A percentile compares a stretch with the other conserved stretches of the same genome.
These are phyloP conservation scores for Pleurotus eryngii DNA, from an alignment of 768 basidiomycete species.

Conservation along the genomic window DNA sequence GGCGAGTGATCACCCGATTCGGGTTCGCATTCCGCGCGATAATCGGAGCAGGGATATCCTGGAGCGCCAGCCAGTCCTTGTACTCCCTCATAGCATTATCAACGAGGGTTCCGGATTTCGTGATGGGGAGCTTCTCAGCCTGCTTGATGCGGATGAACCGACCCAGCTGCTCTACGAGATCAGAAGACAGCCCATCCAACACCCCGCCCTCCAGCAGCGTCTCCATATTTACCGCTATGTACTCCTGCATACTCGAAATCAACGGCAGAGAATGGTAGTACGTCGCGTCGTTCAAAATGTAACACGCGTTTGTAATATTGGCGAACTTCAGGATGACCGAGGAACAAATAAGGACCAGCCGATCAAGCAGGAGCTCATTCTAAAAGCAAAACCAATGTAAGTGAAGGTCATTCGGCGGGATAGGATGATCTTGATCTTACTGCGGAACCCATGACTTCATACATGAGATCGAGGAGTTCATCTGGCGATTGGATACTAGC, in stretches of 20 bases:
- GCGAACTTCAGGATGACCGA: slow-evolving; percentile 63
- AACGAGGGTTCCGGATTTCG: slow-evolving; percentile 53
- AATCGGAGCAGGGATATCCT: slow-evolving; percentile 66
- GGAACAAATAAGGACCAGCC: slow-evolving; percentile 82
- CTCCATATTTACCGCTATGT: slow-evolving; percentile 83
- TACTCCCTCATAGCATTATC: slow-evolving; percentile 56
- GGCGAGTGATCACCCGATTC: slow-evolving; percentile 8
- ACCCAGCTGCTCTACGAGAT: slow-evolving; percentile 67
- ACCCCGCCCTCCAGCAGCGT: slow-evolving; percentile 77
- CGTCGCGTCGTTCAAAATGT: slow-evolving; percentile 78
- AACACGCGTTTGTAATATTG: slow-evolving; percentile 73
- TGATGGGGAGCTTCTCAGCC: slow-evolving; percentile 57
- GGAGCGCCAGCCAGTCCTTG: slow-evolving; percentile 63
- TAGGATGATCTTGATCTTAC: slow-evolving; percentile 32
- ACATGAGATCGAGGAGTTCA: slow-evolving; percentile 80
- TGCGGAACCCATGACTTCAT: slow-evolving; percentile 81
- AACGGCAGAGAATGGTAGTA: slow-evolving; percentile 72
- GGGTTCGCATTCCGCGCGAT: slow-evolving; percentile 20
- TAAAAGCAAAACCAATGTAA: slow-evolving; percentile 21
- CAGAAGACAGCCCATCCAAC: slow-evolving; percentile 69
- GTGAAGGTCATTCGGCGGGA: no score
- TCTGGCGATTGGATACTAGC: slow-evolving; percentile 67
- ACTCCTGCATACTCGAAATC: slow-evolving; percentile 67
- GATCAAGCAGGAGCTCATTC: slow-evolving; percentile 89
- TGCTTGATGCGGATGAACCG: slow-evolving; percentile 58